Percentiles rank a stretch among this genome's conserved stretches.
These are phyloP conservation scores for Leccinum ochraceum DNA, from an alignment of 768 basidiomycete genomes.

Conservation along the genomic window DNA sequence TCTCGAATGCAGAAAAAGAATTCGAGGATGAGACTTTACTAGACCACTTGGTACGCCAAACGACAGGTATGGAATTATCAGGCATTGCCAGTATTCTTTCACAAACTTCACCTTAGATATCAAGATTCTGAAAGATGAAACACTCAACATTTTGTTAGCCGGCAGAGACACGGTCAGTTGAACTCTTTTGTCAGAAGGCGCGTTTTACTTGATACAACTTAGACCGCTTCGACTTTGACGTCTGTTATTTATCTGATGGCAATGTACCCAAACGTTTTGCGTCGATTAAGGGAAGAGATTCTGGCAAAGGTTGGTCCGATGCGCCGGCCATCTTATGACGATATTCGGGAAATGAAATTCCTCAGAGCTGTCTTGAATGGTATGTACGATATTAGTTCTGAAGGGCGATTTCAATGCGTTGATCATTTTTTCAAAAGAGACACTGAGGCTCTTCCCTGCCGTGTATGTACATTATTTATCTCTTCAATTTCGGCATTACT, in stretches of 20 bases:
- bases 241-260: constrained; percentile 48
- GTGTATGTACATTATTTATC: constrained; percentile 18
- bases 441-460: constrained; percentile 35
- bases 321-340: constrained; percentile 40
- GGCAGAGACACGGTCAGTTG: constrained; percentile 43
- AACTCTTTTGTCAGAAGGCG: background rate
- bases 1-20: constrained; percentile 6
- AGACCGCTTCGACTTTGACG: constrained; percentile 48
- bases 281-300: constrained; percentile 45
- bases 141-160: constrained; percentile 45
- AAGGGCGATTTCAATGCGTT: background rate
- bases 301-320: constrained; percentile 37
- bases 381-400: constrained; percentile 14
- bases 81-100: background rate
- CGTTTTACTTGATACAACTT: background rate
- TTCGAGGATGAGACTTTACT: constrained; percentile 41
- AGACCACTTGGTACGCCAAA: constrained; percentile 41
- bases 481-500: background rate
- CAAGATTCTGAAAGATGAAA: constrained; percentile 42
- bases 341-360: constrained; percentile 45
- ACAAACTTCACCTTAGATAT: constrained; percentile 16
- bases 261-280: constrained; percentile 43
- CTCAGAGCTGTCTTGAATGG: constrained; percentile 47
- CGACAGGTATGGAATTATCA: constrained; percentile 32
- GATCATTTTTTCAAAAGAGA: constrained; percentile 24